Evolutionary conservation across 139 green algal genomes (phyloP), one percentile per base, ranked within the genome.

Genomic region (Asterochloris erici): DNA sequence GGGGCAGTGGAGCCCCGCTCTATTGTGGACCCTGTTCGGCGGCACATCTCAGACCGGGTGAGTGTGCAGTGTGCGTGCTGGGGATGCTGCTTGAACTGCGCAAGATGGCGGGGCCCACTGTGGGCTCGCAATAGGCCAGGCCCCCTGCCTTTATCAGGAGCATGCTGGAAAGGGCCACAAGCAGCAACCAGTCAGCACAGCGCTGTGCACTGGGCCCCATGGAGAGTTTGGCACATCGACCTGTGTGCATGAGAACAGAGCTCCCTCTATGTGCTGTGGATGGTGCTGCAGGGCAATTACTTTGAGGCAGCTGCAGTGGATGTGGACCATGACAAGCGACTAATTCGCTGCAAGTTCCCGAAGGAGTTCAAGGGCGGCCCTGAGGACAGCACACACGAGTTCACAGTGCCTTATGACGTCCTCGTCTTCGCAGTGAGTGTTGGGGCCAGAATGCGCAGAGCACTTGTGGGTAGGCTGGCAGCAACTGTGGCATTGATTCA

Each of bases 241-340:
- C 38, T 54, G n/a, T 9, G 71, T 54, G 73, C 21, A 9, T 77
- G n/a, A 62, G 13, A 29, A 21, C 4, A 19, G 12, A 23, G 26
- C 10, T 28, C 60, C 16, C n/a, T 54, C 28, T 17, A 29, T 17
- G 29, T 61, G 70, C 54, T 60, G 24, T 11, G 23, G 2, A 21
- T 71, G 38, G 23, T 66, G 4, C 11, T 79, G 61, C 74, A 87
- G 84, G 84, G 86, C 47, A 84, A 92, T 28, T 98, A 94, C 86
- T 93, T 94, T 83, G 91, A 98, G 87, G 94, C 94, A 0, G 82
- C 93, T 75, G 93, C 88, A 83, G 87, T 92, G 78, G 81, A 89
- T 66, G 89, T 98, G 60, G 94, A 98, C 85, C 86, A 90, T 0
- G 73, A 85, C 66, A 86, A 85, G 23, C 94, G 94, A 84, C 81